phyloP scores from a whole-genome alignment of 805 yeast genomes.

The Kluyveromyces nonfermentans region DNA sequence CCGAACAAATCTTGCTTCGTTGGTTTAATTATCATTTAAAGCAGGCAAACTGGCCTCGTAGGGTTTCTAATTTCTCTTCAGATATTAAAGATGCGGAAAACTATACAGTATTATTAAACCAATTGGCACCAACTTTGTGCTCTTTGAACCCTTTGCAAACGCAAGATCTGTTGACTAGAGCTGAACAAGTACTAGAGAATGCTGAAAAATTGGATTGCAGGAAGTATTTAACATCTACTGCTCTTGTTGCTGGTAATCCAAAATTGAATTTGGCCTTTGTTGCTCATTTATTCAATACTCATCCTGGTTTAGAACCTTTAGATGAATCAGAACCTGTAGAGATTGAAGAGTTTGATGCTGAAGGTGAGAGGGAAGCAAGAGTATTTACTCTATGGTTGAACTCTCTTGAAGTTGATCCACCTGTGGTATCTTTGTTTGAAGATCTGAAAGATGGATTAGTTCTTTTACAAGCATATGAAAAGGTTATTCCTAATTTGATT shows the following conservation, averaged over 20 bases:
- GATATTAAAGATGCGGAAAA: conserved; percentile 94
- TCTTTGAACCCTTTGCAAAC: conserved; percentile 78
- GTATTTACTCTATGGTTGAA: conserved; percentile 97
- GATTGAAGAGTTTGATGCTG: conserved; percentile 97
- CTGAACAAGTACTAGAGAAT: conserved; percentile 74
- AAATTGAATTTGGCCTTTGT: conserved; percentile 94
- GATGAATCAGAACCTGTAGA: conserved; percentile 87
- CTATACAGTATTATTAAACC: conserved; percentile 82
- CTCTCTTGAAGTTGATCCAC: conserved; percentile 91
- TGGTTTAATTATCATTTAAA: conserved; percentile 97
- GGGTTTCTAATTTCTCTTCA: conserved; percentile 74
- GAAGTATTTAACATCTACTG: conserved; percentile 87
- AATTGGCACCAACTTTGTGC: conserved; percentile 76
- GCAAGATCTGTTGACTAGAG: conserved; percentile 63
- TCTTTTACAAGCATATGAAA: conserved; percentile 85
- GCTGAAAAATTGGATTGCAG: conserved; percentile 91
- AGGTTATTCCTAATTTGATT: conserved; percentile 90
- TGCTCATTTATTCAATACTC: conserved; percentile 92
- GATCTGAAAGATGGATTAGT: conserved; percentile 90
- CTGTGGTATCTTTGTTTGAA: conserved; percentile 84
- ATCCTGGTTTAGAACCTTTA: conserved; percentile 93
- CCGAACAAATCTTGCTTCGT: conserved; percentile 91
- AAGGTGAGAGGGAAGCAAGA: conserved; percentile 98
- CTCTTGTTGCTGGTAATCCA: conserved; percentile 93
- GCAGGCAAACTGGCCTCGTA: conserved; percentile 82